Percentiles rank a stretch among this genome's conserved stretches.
These are phyloP conservation scores for Globisporangium apiculatum DNA, from an alignment of 352 stramenopile genomes.

Conservation along the genomic window DNA sequence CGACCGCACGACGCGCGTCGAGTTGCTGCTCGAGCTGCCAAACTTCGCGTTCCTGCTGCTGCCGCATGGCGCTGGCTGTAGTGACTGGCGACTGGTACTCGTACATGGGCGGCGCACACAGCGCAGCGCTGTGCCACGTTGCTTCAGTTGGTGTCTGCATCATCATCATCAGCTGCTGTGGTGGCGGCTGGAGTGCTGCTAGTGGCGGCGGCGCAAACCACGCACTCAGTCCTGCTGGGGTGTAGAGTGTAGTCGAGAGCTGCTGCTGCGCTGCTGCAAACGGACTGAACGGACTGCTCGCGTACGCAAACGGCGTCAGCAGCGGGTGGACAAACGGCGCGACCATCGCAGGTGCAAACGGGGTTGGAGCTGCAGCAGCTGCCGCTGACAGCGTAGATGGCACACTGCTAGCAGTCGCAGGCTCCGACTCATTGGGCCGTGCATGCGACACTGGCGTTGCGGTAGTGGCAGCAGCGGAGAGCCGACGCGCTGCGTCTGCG, in stretches of 20 bases:
- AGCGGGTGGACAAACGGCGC: background rate
- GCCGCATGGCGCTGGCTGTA: background rate
- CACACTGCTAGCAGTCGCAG: no score
- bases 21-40: slow-evolving; percentile 13
- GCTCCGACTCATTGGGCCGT: no score
- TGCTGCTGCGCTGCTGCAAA: background rate
- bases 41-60: slow-evolving; percentile 14
- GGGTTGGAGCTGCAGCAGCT: no score
- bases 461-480: no score
- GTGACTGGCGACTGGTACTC: no score
- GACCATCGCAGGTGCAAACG: background rate
- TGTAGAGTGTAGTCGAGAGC: background rate
- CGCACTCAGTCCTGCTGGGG: background rate
- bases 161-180: no score
- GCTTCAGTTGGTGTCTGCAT: no score
- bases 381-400: no score
- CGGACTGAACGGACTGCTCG: background rate
- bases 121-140: no score
- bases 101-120: no score
- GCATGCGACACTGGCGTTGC: no score
- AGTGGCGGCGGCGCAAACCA: background rate
- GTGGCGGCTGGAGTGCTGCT: background rate
- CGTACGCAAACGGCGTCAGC: slow-evolving; percentile 1
- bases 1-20: slow-evolving; percentile 1
- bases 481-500: no score